phyloP scores from a whole-genome alignment of 495 filamentous ascomycete species.

The Sabuloglossum arenarium region DNA sequence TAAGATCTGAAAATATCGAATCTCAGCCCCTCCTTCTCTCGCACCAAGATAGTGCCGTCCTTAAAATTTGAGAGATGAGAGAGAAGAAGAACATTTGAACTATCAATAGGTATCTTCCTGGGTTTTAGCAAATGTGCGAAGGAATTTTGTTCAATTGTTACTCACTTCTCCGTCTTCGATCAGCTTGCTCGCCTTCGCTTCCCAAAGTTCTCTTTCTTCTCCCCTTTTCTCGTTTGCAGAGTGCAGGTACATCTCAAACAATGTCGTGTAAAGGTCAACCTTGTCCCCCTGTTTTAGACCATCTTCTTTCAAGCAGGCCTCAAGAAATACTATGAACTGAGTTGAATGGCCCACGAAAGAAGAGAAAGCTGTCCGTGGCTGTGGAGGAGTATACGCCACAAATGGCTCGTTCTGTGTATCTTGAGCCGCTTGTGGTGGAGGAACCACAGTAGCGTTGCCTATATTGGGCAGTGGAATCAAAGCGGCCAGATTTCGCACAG shows the following conservation, averaged over 20 bases:
- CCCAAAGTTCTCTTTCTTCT: slow-evolving; percentile 59
- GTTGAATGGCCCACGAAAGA: slow-evolving; percentile 86
- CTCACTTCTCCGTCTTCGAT: slow-evolving; percentile 54
- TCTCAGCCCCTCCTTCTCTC: slow-evolving; percentile 76
- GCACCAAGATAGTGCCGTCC: slow-evolving; percentile 78
- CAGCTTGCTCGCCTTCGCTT: slow-evolving; percentile 65
- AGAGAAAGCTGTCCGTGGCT: slow-evolving; percentile 81
- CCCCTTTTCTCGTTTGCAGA: slow-evolving; percentile 57
- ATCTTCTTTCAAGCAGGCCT: slow-evolving; percentile 54
- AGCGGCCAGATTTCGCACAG: slow-evolving; percentile 62
- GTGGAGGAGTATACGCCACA: slow-evolving; percentile 41
- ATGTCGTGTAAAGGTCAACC: slow-evolving; percentile 75
- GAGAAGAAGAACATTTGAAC: slow-evolving; percentile 78
- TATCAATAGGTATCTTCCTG: slow-evolving; percentile 59
- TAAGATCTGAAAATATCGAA: slow-evolving; percentile 97
- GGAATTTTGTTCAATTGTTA: neutral
- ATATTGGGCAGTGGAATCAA: slow-evolving; percentile 69
- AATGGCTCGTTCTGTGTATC: slow-evolving; percentile 10
- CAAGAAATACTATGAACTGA: slow-evolving; percentile 78
- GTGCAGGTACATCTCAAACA: slow-evolving; percentile 96
- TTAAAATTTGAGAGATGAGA: slow-evolving; percentile 81
- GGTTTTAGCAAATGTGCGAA: neutral
- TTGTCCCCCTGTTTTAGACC: slow-evolving; percentile 48
- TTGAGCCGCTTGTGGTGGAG: slow-evolving; percentile 5
- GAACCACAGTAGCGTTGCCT: slow-evolving; percentile 21